These are phyloP conservation scores for Deakozyma indianensis DNA, from an alignment of 805 yeast genomes.

Conservation along the genomic window DNA sequence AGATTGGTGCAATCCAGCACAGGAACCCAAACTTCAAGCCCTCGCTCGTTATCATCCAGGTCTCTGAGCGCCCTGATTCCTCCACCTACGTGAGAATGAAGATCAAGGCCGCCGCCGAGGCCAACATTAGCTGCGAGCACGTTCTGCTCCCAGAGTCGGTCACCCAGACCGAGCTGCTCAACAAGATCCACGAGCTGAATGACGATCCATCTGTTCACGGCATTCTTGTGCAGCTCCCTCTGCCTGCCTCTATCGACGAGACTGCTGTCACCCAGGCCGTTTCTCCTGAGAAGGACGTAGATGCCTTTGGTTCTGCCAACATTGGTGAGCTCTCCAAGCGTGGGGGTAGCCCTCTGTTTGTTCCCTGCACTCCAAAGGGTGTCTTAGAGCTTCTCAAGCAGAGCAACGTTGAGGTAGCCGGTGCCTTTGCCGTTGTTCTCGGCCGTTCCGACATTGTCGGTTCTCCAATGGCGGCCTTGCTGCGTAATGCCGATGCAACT, in stretches of 20 bases:
- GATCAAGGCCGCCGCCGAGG: constrained; percentile 73
- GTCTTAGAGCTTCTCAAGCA: constrained; percentile 64
- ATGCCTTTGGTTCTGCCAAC: constrained; percentile 81
- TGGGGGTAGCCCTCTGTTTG: constrained; percentile 67
- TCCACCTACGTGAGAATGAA: constrained; percentile 86
- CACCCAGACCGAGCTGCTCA: constrained; percentile 42
- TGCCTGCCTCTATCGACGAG: constrained; percentile 74
- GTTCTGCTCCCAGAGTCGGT: constrained; percentile 49
- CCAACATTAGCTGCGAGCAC: constrained; percentile 57
- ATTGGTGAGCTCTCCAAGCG: constrained; percentile 85
- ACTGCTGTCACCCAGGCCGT: constrained; percentile 67
- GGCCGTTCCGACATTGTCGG: constrained; percentile 98
- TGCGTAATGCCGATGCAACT: constrained; percentile 67
- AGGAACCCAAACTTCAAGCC: constrained; percentile 49
- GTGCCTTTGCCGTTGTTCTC: constrained; percentile 76
- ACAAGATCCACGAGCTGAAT: constrained; percentile 49
- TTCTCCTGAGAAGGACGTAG: constrained; percentile 77
- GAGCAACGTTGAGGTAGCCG: constrained; percentile 49
- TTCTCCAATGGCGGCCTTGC: constrained; percentile 74
- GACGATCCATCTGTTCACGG: constrained; percentile 71
- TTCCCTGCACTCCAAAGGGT: constrained; percentile 95
- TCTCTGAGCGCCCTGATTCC: constrained; percentile 84
- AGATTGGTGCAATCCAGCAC: constrained; percentile 31
- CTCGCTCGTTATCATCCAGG: constrained; percentile 70
- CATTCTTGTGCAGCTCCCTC: constrained; percentile 75